These are phyloP conservation scores for Daphne laureola DNA, from an alignment of 441 rosid genomes.

Conservation along the genomic window DNA sequence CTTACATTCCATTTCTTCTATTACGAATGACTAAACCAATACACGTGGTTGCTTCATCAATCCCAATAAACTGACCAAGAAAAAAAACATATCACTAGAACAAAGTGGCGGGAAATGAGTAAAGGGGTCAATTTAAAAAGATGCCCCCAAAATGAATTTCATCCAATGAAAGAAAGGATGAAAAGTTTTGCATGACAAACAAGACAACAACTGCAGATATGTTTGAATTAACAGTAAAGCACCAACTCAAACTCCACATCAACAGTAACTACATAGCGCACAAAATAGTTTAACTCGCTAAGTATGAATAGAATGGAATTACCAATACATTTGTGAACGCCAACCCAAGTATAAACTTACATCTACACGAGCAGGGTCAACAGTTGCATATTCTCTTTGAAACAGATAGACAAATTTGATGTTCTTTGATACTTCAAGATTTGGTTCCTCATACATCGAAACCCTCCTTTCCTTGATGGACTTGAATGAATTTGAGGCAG, in stretches of 20 bases:
- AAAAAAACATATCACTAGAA: neutral
- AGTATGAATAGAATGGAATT: neutral
- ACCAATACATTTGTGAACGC: neutral
- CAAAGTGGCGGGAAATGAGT: neutral
- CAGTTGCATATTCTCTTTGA: conserved; percentile 76
- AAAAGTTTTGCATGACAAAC: too few species aligned
- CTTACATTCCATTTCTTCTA: conserved; percentile 60
- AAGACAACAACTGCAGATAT: too few species aligned
- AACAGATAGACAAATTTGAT: conserved; percentile 51
- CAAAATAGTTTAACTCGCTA: too few species aligned
- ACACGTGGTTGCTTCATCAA: conserved; percentile 89
- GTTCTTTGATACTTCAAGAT: conserved; percentile 18
- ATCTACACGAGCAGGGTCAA: conserved; percentile 56
- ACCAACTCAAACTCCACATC: too few species aligned
- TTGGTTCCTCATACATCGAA: conserved; percentile 17
- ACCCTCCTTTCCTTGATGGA: conserved; percentile 38
- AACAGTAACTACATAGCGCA: too few species aligned
- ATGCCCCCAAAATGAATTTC: too few species aligned
- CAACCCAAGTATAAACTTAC: conserved; percentile 24
- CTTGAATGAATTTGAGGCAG: conserved; percentile 43
- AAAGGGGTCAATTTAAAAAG: neutral
- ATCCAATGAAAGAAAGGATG: too few species aligned
- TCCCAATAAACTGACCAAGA: conserved; percentile 49
- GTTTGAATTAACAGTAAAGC: too few species aligned
- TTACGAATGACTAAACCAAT: conserved; percentile 70